Conservation (phyloP, 2,329 filamentous ascomycete species). For the Aspergillus pseudonomiae region DNA sequence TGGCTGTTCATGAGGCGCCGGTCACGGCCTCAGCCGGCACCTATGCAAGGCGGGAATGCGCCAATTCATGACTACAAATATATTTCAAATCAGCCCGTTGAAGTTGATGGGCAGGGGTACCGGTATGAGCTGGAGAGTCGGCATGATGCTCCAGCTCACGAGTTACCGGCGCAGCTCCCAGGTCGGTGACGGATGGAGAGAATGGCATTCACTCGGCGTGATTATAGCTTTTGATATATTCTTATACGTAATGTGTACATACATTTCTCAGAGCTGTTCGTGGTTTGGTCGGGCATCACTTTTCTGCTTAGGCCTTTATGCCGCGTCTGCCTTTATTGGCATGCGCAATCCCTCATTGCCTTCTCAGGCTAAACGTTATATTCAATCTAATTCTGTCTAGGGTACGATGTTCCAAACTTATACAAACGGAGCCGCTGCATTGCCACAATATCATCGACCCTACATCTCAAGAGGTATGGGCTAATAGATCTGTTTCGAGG, state of each 20-base stretch:
- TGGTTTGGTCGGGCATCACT: neutral
- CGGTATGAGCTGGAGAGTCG: neutral
- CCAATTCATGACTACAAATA: neutral
- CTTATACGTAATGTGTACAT: neutral
- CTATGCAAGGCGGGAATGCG: neutral
- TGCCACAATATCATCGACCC: too few relatives aligned
- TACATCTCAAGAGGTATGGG: too few relatives aligned
- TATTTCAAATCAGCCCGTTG: neutral
- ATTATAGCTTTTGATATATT: neutral
- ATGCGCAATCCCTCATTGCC: too few relatives aligned
- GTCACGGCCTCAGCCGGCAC: neutral
- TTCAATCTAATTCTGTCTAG: too few relatives aligned
- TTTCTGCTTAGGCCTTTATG: neutral
- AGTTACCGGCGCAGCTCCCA: neutral
- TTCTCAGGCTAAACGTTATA: too few relatives aligned
- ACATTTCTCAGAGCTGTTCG: neutral
- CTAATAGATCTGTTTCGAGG: too few relatives aligned
- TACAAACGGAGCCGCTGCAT: too few relatives aligned
- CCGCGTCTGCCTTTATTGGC: too few relatives aligned
- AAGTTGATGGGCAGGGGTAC: neutral
- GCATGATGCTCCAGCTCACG: neutral
- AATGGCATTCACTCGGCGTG: neutral
- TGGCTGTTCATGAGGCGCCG: slow-evolving; percentile 4
- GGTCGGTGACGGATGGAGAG: neutral
- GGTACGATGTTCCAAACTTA: too few relatives aligned